Conservation (phyloP, 805 yeast species). For the Kodamaea kakaduensis region DNA sequence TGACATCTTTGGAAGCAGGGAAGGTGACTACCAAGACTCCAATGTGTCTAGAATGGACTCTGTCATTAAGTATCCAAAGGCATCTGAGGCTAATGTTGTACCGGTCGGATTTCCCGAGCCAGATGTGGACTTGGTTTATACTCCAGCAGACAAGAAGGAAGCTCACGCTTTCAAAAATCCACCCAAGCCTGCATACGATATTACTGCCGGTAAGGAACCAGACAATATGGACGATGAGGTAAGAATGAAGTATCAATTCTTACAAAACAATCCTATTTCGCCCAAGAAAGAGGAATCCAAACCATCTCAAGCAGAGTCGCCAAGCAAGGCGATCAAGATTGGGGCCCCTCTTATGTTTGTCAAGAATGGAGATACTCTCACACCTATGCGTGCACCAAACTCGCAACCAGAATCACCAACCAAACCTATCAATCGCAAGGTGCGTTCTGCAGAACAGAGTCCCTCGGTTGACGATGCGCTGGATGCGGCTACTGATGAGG, state of each 20-base stretch:
- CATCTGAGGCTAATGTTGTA: slow-evolving; percentile 1
- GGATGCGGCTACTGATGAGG: not conserved
- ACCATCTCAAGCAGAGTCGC: slow-evolving; percentile 6
- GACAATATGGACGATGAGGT: slow-evolving; percentile 13
- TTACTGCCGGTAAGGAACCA: not conserved
- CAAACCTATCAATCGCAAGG: slow-evolving; percentile 8
- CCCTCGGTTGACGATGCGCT: not conserved
- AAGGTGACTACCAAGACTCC: slow-evolving; percentile 6
- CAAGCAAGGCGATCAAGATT: slow-evolving; percentile 13
- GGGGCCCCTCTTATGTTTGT: slow-evolving; percentile 35
- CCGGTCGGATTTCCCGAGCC: slow-evolving; percentile 30
- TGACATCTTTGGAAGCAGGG: slow-evolving; percentile 14
- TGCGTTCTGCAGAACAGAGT: slow-evolving; percentile 9
- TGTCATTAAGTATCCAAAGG: slow-evolving; percentile 8
- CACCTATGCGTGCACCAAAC: slow-evolving; percentile 4
- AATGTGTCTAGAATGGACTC: slow-evolving; percentile 10
- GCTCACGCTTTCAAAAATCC: slow-evolving; percentile 26
- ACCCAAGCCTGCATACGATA: slow-evolving; percentile 14
- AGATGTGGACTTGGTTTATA: slow-evolving; percentile 15
- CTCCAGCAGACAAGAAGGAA: slow-evolving; percentile 14
- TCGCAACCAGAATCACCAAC: slow-evolving; percentile 3
- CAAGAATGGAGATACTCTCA: slow-evolving; percentile 20
- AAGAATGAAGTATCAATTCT: slow-evolving; percentile 12
- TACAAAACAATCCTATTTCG: slow-evolving; percentile 13
- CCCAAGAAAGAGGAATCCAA: slow-evolving; percentile 7